Conservation (phyloP, 192 early-diverging fungal genomes). For the Entophlyctis luteolus region DNA sequence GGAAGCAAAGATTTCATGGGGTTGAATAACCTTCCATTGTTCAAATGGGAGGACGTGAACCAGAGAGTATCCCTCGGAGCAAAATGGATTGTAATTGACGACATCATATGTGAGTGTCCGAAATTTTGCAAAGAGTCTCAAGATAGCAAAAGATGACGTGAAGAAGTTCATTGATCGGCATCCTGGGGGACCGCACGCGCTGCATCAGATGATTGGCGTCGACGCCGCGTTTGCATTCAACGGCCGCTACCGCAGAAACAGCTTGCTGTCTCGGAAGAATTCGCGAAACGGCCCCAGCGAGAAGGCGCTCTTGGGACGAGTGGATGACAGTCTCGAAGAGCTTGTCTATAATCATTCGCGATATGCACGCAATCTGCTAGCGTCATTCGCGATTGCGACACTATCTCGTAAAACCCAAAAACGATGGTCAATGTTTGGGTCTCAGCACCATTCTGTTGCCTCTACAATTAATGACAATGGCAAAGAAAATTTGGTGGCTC, state of each 20-base stretch:
- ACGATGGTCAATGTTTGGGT: not conserved
- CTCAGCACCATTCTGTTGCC: not conserved
- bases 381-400: constrained; percentile 25
- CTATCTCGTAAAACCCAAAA: not conserved
- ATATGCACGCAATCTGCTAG: constrained; percentile 26
- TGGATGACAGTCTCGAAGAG: constrained; percentile 1
- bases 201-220: constrained; percentile 26
- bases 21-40: constrained; percentile 26
- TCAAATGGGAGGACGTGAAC: constrained; percentile 37
- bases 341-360: constrained; percentile 31
- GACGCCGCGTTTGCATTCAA: constrained; percentile 24
- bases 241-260: not conserved
- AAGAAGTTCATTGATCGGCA: constrained; percentile 26
- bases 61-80: constrained; percentile 27
- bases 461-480: not conserved
- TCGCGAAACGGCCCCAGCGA: no score
- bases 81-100: constrained; percentile 42
- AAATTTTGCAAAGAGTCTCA: not conserved
- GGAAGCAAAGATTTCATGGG: constrained; percentile 9
- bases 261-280: not conserved
- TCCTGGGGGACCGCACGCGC: constrained; percentile 26
- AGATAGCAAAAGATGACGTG: constrained; percentile 27
- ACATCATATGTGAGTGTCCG: constrained; percentile 30
- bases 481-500: not conserved
- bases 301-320: no score